phyloP scores from a whole-genome alignment of 73 alveolate species.

The Paramecium octaurelia region DNA sequence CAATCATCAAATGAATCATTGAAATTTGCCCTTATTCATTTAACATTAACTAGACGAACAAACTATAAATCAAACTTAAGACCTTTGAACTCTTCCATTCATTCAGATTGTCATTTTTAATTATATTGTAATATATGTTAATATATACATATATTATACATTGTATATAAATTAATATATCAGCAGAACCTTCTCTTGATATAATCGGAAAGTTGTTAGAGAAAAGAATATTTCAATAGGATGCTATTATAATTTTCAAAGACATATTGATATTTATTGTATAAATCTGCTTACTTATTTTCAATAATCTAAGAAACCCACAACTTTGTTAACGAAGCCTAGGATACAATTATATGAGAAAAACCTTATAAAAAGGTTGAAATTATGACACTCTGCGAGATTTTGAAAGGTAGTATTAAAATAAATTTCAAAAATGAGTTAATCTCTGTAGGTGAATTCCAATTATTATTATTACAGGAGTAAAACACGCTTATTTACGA shows the following conservation, averaged over 20 bases:
- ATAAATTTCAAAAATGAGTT: too few species aligned
- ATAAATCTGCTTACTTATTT: neutral
- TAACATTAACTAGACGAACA: neutral
- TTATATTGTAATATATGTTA: neutral
- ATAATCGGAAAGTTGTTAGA: neutral
- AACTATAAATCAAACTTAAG: too few species aligned
- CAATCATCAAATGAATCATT: neutral
- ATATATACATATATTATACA: neutral
- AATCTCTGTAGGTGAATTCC: neutral
- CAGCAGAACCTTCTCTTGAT: neutral
- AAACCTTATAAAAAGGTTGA: neutral
- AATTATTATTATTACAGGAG: neutral
- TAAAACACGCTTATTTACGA: too few species aligned
- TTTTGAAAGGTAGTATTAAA: too few species aligned
- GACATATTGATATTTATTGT: neutral
- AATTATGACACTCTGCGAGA: neutral
- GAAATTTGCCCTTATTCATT: neutral
- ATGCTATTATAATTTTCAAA: neutral
- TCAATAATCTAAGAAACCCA: neutral
- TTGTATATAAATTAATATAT: neutral
- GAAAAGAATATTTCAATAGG: neutral
- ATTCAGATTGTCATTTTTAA: neutral
- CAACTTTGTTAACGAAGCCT: neutral
- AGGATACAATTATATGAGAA: neutral
- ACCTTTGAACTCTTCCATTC: neutral